A percentile compares a stretch with the other conserved stretches of the same genome.
Conservation (phyloP, 306 rosid species). For the Sicyos edulis region DNA sequence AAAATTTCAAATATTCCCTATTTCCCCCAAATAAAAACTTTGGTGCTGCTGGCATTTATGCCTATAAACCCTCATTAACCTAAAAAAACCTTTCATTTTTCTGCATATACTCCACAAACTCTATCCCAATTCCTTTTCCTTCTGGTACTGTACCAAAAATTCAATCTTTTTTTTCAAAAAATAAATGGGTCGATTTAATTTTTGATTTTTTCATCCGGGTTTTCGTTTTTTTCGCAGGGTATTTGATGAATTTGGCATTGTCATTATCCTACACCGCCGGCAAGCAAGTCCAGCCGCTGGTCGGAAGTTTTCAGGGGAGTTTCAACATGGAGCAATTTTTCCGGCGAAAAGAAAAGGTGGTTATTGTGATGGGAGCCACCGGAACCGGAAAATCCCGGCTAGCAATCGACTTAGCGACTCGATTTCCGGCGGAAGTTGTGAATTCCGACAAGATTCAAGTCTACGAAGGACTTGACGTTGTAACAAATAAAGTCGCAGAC, state of each 20-base stretch:
- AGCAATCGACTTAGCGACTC: conserved; percentile 18
- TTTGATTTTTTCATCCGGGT: neutral
- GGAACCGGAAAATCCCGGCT: conserved; percentile 25
- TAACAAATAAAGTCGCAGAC: conserved; percentile 19
- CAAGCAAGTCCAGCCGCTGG: conserved; percentile 14
- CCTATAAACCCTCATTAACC: conserved; percentile 7
- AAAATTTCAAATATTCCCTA: neutral
- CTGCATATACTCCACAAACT: conserved; percentile 17
- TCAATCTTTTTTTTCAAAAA: neutral
- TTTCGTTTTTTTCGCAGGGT: neutral
- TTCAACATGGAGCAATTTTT: conserved; percentile 22
- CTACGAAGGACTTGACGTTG: conserved; percentile 21
- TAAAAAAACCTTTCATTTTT: neutral
- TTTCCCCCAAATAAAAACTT: neutral
- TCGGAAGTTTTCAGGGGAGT: conserved; percentile 20
- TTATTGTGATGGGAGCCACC: conserved; percentile 23
- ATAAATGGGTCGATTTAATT: neutral
- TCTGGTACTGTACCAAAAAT: conserved; percentile 1
- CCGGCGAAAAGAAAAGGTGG: conserved; percentile 22
- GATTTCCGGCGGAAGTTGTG: conserved; percentile 21
- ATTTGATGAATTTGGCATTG: conserved; percentile 12
- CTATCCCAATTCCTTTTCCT: neutral
- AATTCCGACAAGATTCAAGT: conserved; percentile 28
- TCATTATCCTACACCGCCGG: conserved; percentile 16
- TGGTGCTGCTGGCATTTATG: neutral